phyloP scores from a whole-genome alignment of 2,329 filamentous ascomycete species.

The Teratosphaeria gauchensis region DNA sequence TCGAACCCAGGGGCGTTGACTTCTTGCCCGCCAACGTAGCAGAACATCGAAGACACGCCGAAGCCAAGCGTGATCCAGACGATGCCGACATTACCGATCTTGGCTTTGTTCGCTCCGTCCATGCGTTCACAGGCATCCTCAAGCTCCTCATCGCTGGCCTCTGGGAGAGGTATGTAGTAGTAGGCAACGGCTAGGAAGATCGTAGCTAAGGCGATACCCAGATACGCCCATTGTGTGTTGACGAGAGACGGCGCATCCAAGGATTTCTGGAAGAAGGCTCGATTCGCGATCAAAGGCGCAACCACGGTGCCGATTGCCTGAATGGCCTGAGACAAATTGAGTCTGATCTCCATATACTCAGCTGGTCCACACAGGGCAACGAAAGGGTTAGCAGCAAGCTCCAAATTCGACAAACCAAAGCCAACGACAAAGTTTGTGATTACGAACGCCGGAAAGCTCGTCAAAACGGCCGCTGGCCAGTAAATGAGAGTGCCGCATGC shows the following conservation, averaged over 20 bases:
- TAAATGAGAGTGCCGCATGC: constrained; percentile 53
- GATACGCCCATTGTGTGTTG: constrained; percentile 55
- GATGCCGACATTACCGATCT: constrained; percentile 37
- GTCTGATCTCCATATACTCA: constrained; percentile 49
- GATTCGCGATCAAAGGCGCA: constrained; percentile 50
- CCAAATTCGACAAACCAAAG: constrained; percentile 49
- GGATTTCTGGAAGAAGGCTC: constrained; percentile 45
- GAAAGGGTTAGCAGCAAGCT: constrained; percentile 53
- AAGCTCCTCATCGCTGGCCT: constrained; percentile 52
- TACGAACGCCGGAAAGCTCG: constrained; percentile 50
- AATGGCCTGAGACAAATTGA: constrained; percentile 52
- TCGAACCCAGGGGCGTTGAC: constrained; percentile 41
- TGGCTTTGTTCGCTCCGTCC: constrained; percentile 40
- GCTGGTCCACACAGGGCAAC: constrained; percentile 52
- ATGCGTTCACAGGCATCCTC: constrained; percentile 45
- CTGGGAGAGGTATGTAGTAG: constrained; percentile 53
- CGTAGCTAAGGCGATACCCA: constrained; percentile 53
- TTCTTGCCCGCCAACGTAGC: constrained; percentile 54
- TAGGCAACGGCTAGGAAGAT: constrained; percentile 49
- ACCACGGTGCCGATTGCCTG: constrained; percentile 52
- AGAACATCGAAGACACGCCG: constrained; percentile 47
- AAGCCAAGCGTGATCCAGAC: constrained; percentile 48
- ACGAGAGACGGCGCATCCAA: constrained; percentile 43
- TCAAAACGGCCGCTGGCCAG: constrained; percentile 55
- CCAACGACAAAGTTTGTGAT: constrained; percentile 56